Base-by-base conservation (phyloP, 768 basidiomycete genomes). In the Xerocomellus amylosporus region DNA sequence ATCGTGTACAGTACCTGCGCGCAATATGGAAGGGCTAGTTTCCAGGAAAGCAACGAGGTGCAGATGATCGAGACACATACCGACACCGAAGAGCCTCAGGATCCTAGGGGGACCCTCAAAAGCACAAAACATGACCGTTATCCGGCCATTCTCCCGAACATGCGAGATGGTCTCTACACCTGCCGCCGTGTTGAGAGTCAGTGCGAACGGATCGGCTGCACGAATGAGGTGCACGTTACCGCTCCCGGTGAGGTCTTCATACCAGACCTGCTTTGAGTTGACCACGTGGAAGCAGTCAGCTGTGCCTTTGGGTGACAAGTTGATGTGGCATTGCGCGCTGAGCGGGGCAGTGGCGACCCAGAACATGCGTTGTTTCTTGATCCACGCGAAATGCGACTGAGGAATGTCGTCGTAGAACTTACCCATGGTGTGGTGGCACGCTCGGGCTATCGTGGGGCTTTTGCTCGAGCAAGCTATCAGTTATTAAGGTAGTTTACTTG, bases 291-390 rank as follows among this genome's bases (percentile, higher is more conserved):
- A 86, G 8, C 80, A 81, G 30, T 82, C 81, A 51, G 77, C 73
- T n/a, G 82, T 74, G 24, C 84, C 84, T 64, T 90, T 88, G 2
- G 87, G 85, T 1, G 85, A 87, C 2, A 89, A 58, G 54, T 88
- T 88, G 53, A 90, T 70, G 46, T 84, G 82, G 0, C 85, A 86
- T 2, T 80, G 75, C 0, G 63, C 64, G 9, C 70, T 72, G 9
- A 87, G 78, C 13, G 87, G 87, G 1, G 86, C 84, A 2, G 84
- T 80, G 0, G 84, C 85, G 5, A 88, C 86, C 80, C 84, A 88
- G 66, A 88, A 89, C 54, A 87, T 71, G 40, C 84, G 74, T 68
- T 89, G 87, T 55, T 81, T 74, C 41, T 71, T 58, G 19, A 88
- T 79, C 85, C 86, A 88, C 53, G 74, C 69, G 38, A 79, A 63